Evolutionary conservation across 768 basidiomycete genomes (phyloP).

Genomic region (Collybia nuda): DNA sequence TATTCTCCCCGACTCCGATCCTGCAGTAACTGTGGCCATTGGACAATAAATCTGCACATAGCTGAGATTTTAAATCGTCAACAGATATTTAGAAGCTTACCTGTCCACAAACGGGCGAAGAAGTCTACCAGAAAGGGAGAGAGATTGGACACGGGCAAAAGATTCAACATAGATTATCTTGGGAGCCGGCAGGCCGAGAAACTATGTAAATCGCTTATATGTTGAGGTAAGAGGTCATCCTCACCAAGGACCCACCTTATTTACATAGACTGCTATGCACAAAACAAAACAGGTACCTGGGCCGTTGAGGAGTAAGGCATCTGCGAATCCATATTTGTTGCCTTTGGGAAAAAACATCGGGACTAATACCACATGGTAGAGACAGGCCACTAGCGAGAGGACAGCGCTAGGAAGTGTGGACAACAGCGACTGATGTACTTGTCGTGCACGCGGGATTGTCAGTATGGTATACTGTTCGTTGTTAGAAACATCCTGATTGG

Average conservation of each 20-base stretch:
- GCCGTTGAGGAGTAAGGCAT: conserved; percentile 87
- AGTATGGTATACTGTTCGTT: conserved; percentile 46
- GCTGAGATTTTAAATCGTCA: background rate
- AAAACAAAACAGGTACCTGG: conserved; percentile 92
- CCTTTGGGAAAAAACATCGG: conserved; percentile 39
- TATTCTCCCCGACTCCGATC: conserved; percentile 46
- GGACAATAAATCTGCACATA: conserved; percentile 73
- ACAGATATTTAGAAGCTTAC: conserved; percentile 33
- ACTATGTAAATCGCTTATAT: conserved; percentile 40
- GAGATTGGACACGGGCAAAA: conserved; percentile 79
- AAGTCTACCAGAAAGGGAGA: conserved; percentile 85
- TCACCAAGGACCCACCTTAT: conserved; percentile 53
- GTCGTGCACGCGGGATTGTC: conserved; percentile 82
- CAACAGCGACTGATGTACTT: conserved; percentile 77
- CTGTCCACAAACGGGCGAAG: conserved; percentile 81
- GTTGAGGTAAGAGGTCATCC: background rate
- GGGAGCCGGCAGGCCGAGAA: conserved; percentile 73
- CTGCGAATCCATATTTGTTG: conserved; percentile 43
- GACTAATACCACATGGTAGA: conserved; percentile 57
- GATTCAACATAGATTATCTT: conserved; percentile 88
- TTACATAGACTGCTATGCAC: conserved; percentile 67
- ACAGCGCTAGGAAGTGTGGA: conserved; percentile 68
- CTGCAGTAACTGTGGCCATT: conserved; percentile 72
- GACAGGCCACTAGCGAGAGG: conserved; percentile 56
- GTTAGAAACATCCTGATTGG: conserved; percentile 4